These are phyloP conservation scores for Vanrija sp. DNA, from an alignment of 1,284 basidiomycete genomes.

Conservation along the genomic window DNA sequence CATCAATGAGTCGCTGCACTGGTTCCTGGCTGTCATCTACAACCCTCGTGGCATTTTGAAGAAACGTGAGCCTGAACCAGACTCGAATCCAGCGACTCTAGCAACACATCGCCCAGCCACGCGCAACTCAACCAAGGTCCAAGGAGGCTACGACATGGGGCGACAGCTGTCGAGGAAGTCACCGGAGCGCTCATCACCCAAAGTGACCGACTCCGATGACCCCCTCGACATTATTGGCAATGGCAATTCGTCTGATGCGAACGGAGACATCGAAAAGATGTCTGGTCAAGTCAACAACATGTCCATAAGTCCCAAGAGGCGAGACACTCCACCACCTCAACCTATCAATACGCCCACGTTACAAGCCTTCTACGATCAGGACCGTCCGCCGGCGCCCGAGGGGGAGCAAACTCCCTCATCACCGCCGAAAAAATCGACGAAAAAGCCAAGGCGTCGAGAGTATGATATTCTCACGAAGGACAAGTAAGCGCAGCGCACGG, in stretches of 20 bases:
- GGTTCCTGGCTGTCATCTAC: conserved; percentile 94
- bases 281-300: conserved; percentile 4
- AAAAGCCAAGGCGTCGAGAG: conserved; percentile 5
- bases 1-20: conserved; percentile 96
- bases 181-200: too few relatives aligned
- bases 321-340: conserved; percentile 1
- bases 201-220: conserved; percentile 9
- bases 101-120: background rate
- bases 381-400: background rate
- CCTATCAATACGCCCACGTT: conserved; percentile 7
- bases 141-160: too few relatives aligned
- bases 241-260: conserved; percentile 12
- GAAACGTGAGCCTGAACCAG: background rate
- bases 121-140: background rate
- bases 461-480: conserved; percentile 16
- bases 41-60: conserved; percentile 60
- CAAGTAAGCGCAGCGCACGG: conserved; percentile 17
- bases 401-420: background rate
- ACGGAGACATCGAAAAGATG: background rate
- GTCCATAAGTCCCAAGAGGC: conserved; percentile 1
- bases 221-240: conserved; percentile 19
- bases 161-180: too few relatives aligned
- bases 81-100: background rate
- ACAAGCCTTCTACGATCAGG: background rate
- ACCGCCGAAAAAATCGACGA: background rate